phyloP scores from a whole-genome alignment of 75 land plant genomes.

The Selaginella moellendorffii region DNA sequence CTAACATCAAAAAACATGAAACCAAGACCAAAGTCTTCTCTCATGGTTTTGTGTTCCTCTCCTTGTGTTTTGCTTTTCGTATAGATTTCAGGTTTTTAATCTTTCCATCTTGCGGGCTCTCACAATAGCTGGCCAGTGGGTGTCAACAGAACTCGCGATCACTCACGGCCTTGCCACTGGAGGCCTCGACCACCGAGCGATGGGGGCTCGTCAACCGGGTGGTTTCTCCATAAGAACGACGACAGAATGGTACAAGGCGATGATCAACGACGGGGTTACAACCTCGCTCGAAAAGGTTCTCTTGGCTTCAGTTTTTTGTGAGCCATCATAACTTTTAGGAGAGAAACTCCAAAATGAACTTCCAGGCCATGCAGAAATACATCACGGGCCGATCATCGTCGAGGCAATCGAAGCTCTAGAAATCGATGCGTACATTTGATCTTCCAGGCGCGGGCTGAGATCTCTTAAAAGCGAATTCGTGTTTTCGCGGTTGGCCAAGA shows the following conservation, averaged over 20 bases:
- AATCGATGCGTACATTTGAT: too few species aligned
- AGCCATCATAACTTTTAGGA: too few species aligned
- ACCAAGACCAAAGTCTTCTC: too few species aligned
- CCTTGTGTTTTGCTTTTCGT: too few species aligned
- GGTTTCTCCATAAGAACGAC: slow-evolving; percentile 54
- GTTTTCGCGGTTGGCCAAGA: too few species aligned
- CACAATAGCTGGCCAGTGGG: slow-evolving; percentile 94
- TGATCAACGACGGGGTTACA: slow-evolving; percentile 80
- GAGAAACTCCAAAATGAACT: slow-evolving; percentile 58
- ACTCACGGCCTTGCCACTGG: too few species aligned
- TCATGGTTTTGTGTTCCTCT: too few species aligned
- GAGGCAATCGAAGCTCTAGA: slow-evolving; percentile 1
- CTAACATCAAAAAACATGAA: too few species aligned
- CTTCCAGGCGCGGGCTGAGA: too few species aligned
- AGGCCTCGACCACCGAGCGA: slow-evolving; percentile 59
- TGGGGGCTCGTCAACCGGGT: slow-evolving; percentile 87
- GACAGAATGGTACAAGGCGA: slow-evolving; percentile 72
- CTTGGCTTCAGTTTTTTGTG: too few species aligned
- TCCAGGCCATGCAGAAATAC: slow-evolving; percentile 65
- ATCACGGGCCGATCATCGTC: slow-evolving; percentile 30
- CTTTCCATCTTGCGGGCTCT: slow-evolving; percentile 97
- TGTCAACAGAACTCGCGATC: slow-evolving; percentile 64
- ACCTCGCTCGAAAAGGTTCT: slow-evolving; percentile 77
- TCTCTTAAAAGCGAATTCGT: too few species aligned
- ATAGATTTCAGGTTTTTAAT: too few species aligned